Conservation (phyloP, 2,329 filamentous ascomycete genomes). For the Ophiocordyceps polyrhachis-furcata region DNA sequence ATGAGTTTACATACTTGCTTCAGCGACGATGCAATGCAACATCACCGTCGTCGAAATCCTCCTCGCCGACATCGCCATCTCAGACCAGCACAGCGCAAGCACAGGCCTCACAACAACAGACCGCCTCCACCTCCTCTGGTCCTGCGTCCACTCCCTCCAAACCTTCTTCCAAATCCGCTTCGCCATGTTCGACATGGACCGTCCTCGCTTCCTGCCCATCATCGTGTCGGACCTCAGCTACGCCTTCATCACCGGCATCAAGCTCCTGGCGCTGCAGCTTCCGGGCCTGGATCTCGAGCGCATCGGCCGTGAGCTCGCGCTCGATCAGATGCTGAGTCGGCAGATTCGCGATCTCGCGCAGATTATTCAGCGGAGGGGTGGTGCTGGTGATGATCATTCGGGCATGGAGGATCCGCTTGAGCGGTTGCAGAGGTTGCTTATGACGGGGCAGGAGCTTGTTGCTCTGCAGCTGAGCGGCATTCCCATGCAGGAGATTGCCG, state of each 20-base stretch:
- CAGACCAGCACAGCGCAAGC: constrained; percentile 15
- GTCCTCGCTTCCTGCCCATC: constrained; percentile 23
- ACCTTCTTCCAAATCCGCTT: constrained; percentile 21
- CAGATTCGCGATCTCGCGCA: constrained; percentile 13
- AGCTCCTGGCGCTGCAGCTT: constrained; percentile 24
- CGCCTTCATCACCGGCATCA: constrained; percentile 25
- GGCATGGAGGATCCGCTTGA: constrained; percentile 13
- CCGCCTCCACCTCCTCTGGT: constrained; percentile 26
- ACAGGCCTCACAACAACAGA: constrained; percentile 16
- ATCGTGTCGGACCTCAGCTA: constrained; percentile 28
- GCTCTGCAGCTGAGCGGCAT: constrained; percentile 10
- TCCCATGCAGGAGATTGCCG: constrained; percentile 7
- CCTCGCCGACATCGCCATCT: constrained; percentile 26
- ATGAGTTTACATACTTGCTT: too few species aligned
- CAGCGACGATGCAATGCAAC: constrained; percentile 22
- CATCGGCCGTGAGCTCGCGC: constrained; percentile 17
- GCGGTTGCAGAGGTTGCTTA: constrained; percentile 13
- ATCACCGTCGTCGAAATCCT: constrained; percentile 25
- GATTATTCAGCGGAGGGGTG: constrained; percentile 11
- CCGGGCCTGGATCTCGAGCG: constrained; percentile 26
- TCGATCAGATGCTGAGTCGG: constrained; percentile 9
- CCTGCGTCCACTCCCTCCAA: constrained; percentile 21
- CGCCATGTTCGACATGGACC: constrained; percentile 11
- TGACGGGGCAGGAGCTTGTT: constrained; percentile 12
- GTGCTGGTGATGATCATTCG: constrained; percentile 3